Percentiles rank a stretch among this genome's conserved stretches.
Evolutionary conservation across 225 moss, liverwort and hornwort genomes (phyloP).

Genomic region (Polytrichum formosum): DNA sequence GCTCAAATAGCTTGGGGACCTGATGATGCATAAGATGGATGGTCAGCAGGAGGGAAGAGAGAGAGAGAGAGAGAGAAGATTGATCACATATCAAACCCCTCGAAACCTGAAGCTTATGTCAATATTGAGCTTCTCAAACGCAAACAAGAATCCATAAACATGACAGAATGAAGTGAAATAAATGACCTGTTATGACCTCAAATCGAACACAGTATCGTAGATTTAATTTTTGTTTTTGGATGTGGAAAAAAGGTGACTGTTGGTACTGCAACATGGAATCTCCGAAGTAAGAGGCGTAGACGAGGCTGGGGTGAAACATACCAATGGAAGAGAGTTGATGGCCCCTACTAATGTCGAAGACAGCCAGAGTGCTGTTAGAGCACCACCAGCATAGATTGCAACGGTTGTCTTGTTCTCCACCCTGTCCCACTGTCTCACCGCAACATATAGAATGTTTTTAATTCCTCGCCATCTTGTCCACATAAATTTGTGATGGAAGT

Average conservation of each 20-base stretch:
- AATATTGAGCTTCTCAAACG: neutral
- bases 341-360: constrained; percentile 81
- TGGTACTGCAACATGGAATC: neutral
- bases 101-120: no score
- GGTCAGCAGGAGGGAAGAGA: neutral
- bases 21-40: constrained; percentile 17
- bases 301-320: constrained; percentile 14
- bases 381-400: constrained; percentile 71
- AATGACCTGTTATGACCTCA: neutral
- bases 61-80: no score
- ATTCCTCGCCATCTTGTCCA: no score
- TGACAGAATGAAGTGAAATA: constrained; percentile 5
- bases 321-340: constrained; percentile 79
- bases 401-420: constrained; percentile 71
- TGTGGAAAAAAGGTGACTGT: neutral
- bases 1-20: constrained; percentile 80
- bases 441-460: no score
- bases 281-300: neutral
- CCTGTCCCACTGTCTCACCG: constrained; percentile 56
- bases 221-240: neutral
- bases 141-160: neutral
- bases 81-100: no score
- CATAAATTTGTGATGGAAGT: no score
- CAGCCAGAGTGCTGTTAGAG: constrained; percentile 73
- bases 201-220: neutral